Evolutionary conservation across 768 basidiomycete species (phyloP).

Genomic region (Infundibulicybe gibba): DNA sequence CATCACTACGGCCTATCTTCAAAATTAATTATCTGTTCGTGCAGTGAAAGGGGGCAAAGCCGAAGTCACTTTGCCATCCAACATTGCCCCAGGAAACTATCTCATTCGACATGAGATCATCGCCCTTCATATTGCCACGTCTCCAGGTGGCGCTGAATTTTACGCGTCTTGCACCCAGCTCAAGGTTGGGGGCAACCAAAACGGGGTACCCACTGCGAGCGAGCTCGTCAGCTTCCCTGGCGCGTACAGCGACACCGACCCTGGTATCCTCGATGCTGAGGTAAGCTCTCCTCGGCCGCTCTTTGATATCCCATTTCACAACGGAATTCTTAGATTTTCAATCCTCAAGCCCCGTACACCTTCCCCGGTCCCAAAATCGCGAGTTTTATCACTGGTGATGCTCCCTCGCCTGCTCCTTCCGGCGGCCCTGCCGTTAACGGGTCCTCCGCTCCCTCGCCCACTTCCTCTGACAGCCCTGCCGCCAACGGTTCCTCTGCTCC

Average conservation of each 20-base stretch:
- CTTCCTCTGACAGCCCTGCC: background rate
- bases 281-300: constrained; percentile 20
- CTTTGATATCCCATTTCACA: background rate
- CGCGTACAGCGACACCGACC: constrained; percentile 65
- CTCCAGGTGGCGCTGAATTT: constrained; percentile 68
- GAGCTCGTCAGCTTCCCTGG: constrained; percentile 70
- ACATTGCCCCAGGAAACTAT: constrained; percentile 66
- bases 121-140: constrained; percentile 64
- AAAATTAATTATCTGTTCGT: background rate
- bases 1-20: background rate
- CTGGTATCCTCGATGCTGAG: constrained; percentile 62
- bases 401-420: background rate
- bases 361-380: constrained; percentile 55
- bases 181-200: constrained; percentile 49
- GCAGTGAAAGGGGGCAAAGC: constrained; percentile 38
- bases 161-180: constrained; percentile 72
- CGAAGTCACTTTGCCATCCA: constrained; percentile 40
- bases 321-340: constrained; percentile 20
- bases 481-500: too few relatives aligned
- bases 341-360: constrained; percentile 24
- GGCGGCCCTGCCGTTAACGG: background rate
- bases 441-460: background rate
- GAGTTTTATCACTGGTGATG: constrained; percentile 25
- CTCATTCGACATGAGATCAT: constrained; percentile 80
- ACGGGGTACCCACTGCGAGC: constrained; percentile 37